phyloP scores from a whole-genome alignment of 345 rosid genomes.

The Conringia planisiliqua region DNA sequence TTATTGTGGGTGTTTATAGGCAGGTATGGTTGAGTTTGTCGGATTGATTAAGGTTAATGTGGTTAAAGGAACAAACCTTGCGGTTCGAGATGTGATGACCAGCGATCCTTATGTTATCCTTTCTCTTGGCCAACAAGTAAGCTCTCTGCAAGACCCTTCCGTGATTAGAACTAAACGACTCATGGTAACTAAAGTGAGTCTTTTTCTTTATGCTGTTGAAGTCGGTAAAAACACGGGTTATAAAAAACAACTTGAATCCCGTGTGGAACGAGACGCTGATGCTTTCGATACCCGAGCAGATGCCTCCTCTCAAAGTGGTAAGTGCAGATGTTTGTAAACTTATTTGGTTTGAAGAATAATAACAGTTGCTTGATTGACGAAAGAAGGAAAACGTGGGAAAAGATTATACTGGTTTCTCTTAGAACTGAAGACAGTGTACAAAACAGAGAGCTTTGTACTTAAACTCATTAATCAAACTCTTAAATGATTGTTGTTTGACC shows the following conservation, averaged over 20 bases:
- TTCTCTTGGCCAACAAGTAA: constrained; percentile 82
- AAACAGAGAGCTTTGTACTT: background rate
- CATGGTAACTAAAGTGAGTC: background rate
- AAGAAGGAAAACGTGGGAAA: background rate
- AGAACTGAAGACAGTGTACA: background rate
- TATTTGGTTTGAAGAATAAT: background rate
- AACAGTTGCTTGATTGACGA: background rate
- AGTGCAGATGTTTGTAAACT: constrained; percentile 8
- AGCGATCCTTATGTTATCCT: constrained; percentile 97
- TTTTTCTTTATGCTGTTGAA: constrained; percentile 26
- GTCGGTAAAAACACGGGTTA: constrained; percentile 89
- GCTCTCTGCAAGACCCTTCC: constrained; percentile 18
- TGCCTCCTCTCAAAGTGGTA: constrained; percentile 93
- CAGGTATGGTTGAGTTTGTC: constrained; percentile 94
- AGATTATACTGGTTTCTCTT: background rate
- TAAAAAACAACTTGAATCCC: constrained; percentile 93
- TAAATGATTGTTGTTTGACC: background rate
- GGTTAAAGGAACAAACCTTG: constrained; percentile 92
- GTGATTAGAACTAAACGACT: background rate
- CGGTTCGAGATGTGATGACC: constrained; percentile 75
- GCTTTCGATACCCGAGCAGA: constrained; percentile 85
- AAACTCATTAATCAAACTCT: background rate
- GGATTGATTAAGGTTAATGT: constrained; percentile 95
- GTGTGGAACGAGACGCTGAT: constrained; percentile 96
- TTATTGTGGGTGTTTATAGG: constrained; percentile 48